These are phyloP conservation scores for Microbotryomycetes sp. DNA, from an alignment of 1,284 basidiomycete species.

Conservation along the genomic window DNA sequence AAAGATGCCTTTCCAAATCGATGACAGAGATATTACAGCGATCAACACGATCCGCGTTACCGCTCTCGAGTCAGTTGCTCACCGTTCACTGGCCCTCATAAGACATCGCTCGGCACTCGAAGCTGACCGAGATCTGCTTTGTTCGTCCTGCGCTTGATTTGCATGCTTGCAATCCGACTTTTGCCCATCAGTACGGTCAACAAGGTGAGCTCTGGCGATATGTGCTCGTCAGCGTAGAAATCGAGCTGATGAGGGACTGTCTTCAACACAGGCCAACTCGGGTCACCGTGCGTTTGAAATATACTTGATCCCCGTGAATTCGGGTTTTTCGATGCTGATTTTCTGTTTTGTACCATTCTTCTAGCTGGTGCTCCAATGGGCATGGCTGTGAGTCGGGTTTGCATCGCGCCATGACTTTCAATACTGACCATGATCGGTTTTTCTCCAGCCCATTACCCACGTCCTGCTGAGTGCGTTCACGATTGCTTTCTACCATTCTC, in stretches of 20 bases:
- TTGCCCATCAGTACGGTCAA: constrained; percentile 29
- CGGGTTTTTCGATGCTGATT: not conserved
- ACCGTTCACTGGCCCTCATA: not conserved
- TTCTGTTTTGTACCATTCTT: not conserved
- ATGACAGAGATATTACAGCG: constrained; percentile 41
- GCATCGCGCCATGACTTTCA: not conserved
- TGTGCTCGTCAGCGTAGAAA: not conserved
- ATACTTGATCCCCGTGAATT: not conserved
- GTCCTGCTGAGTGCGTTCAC: not conserved
- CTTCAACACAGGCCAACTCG: constrained; percentile 66
- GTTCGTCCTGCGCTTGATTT: not conserved
- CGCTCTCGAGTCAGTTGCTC: constrained; percentile 51
- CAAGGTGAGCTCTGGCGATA: constrained; percentile 19
- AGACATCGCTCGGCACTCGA: not conserved
- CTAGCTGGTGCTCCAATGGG: constrained; percentile 70
- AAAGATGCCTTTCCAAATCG: not conserved
- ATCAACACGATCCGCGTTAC: constrained; percentile 64
- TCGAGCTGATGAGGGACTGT: not conserved
- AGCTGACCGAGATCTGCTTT: not conserved
- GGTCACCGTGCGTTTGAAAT: constrained; percentile 68
- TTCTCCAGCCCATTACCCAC: constrained; percentile 11
- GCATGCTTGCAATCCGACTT: not conserved
- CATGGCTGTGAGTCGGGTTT: constrained; percentile 55
- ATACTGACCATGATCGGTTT: constrained; percentile 54
- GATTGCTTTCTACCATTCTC: not conserved